Base-by-base conservation (phyloP, 768 basidiomycete species). In the Collybia sordida region DNA sequence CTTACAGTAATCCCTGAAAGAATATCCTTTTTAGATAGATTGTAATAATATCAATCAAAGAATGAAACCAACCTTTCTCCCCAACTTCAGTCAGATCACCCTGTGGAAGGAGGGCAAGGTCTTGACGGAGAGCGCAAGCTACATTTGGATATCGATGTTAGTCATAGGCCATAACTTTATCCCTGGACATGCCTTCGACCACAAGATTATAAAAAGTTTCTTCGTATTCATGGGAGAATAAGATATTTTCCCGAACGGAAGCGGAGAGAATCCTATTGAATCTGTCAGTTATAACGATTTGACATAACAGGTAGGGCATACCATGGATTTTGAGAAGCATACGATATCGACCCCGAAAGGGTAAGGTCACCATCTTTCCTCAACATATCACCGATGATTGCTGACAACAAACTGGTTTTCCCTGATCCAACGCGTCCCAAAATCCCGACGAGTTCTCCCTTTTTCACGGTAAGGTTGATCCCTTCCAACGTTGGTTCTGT, bases 401-500 rank as follows among this genome's bases (percentile, higher is more conserved):
- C 88, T 1, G 86, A 85, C 36, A 91, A 59, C 21, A 93, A 65
- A 62, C 85, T 89, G 6, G 86, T 83, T 80, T 98, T 98, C 47
- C 96, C 95, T 34, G 85, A 81, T 7, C 94, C 95, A 19, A 98
- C 94, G 18, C 90, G 85, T 14, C 96, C 96, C 15, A 96, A 77
- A 6, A 98, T 69, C 2, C 87, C 92, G 0, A 93, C 75, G 4
- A 98, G 68, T 57, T 97, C 90, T 6, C 95, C 94, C 63, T 92
- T 95, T 45, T 75, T 79, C 2, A 89, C 82, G 0, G 73, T 75
- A 18, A 98, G 57, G 58, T 85, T 82, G 56, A 98, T 86, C 45
- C 82, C 85, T 62, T 91, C 86, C 7, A 98, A 76, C 0, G 84
- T 84, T 0, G 91, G 81, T 36, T 79, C 72, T 6, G 66, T 57